Evolutionary conservation across 2,329 filamentous ascomycete species (phyloP).

Genomic region (Purpureocillium lavendulum): DNA sequence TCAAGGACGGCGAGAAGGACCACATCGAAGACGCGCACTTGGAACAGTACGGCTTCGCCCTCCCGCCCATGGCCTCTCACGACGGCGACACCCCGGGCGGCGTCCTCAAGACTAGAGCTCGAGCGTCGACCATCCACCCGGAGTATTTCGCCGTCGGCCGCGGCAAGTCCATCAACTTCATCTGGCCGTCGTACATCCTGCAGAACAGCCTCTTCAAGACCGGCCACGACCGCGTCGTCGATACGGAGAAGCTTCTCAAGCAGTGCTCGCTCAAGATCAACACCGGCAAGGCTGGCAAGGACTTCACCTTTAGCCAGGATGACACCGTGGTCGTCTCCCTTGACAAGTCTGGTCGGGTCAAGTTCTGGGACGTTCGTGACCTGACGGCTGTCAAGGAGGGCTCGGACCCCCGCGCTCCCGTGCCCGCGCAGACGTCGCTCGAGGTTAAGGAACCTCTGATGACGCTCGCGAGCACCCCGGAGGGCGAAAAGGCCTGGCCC

Average conservation of each 20-base stretch:
- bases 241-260: constrained; percentile 79
- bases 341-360: constrained; percentile 91
- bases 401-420: constrained; percentile 39
- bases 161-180: constrained; percentile 90
- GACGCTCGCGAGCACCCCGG: constrained; percentile 77
- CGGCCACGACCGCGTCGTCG: constrained; percentile 60
- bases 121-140: constrained; percentile 79
- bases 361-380: constrained; percentile 95
- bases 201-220: constrained; percentile 56
- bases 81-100: constrained; percentile 89
- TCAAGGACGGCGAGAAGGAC: constrained; percentile 70
- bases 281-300: constrained; percentile 95
- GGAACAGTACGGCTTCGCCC: constrained; percentile 78
- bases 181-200: constrained; percentile 60
- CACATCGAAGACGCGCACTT: constrained; percentile 70
- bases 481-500: constrained; percentile 90
- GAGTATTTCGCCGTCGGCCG: constrained; percentile 94
- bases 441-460: constrained; percentile 82
- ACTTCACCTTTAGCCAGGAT: constrained; percentile 96
- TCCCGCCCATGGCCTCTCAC: constrained; percentile 76
- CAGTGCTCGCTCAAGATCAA: constrained; percentile 89
- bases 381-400: constrained; percentile 50
- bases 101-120: constrained; percentile 89
- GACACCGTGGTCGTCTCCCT: constrained; percentile 90
- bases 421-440: constrained; percentile 49